Evolutionary conservation across 768 basidiomycete genomes (phyloP).

Genomic region (Leccinum subgranulosum): DNA sequence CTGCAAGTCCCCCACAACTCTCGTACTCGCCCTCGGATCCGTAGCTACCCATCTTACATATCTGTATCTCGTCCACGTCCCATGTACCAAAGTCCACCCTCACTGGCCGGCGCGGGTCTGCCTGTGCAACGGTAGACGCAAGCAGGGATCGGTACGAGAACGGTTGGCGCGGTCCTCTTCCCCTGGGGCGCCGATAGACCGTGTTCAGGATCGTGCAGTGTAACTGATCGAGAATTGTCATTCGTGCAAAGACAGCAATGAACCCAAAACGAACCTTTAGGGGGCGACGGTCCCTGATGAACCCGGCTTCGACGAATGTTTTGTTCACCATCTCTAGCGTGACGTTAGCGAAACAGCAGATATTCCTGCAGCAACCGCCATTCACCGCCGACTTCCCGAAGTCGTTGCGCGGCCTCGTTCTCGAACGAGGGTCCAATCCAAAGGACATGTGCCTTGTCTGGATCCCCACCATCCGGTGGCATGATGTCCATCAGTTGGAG

Average conservation of each 20-base stretch:
- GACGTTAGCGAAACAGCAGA: conserved; percentile 4
- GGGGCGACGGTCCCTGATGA: conserved; percentile 45
- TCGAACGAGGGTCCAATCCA: conserved; percentile 48
- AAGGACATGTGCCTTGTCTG: conserved; percentile 49
- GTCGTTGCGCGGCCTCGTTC: conserved; percentile 26
- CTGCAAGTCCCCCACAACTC: conserved; percentile 33
- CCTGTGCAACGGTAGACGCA: conserved; percentile 17
- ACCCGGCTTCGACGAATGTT: conserved; percentile 40
- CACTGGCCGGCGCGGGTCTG: conserved; percentile 21
- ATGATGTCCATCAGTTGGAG: conserved; percentile 52
- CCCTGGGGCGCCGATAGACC: conserved; percentile 38
- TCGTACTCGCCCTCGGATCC: conserved; percentile 63
- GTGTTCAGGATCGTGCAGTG: conserved; percentile 54
- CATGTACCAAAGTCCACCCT: conserved; percentile 52
- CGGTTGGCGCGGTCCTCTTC: conserved; percentile 30
- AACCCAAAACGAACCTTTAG: conserved; percentile 40
- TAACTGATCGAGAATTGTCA: conserved; percentile 28
- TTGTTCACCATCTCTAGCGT: conserved; percentile 39
- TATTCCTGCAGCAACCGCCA: neutral
- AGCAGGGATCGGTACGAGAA: conserved; percentile 42
- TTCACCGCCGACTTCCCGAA: conserved; percentile 37
- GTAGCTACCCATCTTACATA: conserved; percentile 71
- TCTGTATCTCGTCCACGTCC: conserved; percentile 52
- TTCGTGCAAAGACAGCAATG: neutral
- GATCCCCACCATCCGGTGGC: conserved; percentile 36